Evolutionary conservation across 345 rosid genomes (phyloP).

Genomic region (Syzygium aqueum): DNA sequence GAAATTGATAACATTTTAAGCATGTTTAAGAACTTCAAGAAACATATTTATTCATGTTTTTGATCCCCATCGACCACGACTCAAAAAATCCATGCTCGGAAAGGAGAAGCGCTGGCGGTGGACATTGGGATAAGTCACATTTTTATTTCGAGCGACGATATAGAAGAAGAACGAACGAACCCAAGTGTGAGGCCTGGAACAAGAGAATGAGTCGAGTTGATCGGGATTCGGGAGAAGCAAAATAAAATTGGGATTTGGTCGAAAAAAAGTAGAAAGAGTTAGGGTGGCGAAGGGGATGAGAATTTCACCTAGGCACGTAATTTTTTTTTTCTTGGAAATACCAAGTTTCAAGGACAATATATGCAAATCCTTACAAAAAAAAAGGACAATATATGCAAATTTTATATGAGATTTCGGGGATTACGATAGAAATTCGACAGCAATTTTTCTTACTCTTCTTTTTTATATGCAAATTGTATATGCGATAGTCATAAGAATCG

Average conservation of each 20-base stretch:
- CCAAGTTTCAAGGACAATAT: not conserved
- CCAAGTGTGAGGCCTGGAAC: rapidly evolving
- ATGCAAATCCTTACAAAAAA: too few relatives aligned
- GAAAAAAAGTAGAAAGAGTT: not conserved
- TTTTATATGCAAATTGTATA: not conserved
- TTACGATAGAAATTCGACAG: not conserved
- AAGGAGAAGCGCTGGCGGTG: not conserved
- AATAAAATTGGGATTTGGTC: not conserved
- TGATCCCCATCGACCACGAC: not conserved
- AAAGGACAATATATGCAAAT: not conserved
- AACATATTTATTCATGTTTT: not conserved
- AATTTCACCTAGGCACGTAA: too few relatives aligned
- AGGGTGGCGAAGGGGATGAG: rapidly evolving
- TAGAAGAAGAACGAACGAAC: not conserved
- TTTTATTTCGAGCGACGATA: not conserved
- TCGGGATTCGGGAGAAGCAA: not conserved
- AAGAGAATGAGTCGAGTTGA: not conserved
- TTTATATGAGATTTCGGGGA: too few relatives aligned
- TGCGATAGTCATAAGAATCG: rapidly evolving
- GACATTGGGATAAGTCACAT: not conserved
- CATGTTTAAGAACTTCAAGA: not conserved
- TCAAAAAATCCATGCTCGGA: not conserved
- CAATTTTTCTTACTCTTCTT: not conserved
- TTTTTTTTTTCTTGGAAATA: not conserved
- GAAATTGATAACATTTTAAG: not conserved